A percentile compares a stretch with the other conserved stretches of the same genome.
Evolutionary conservation across 1,284 basidiomycete species (phyloP).

Genomic region (Cryptococcus sp.): DNA sequence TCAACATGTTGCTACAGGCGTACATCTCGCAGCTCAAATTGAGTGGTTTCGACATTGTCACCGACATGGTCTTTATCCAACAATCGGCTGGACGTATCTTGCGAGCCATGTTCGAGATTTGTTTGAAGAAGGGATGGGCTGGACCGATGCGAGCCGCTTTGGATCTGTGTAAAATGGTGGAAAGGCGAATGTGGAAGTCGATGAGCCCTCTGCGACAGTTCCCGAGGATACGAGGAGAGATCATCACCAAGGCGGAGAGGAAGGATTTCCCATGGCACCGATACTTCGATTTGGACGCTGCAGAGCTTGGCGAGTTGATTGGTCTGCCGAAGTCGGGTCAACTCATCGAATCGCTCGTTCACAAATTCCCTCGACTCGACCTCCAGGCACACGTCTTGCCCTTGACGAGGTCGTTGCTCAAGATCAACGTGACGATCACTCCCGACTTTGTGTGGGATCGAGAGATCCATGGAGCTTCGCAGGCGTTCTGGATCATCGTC

Average conservation of each 20-base stretch:
- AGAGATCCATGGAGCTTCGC: slow-evolving; percentile 79
- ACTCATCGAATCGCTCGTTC: slow-evolving; percentile 88
- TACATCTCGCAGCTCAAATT: slow-evolving; percentile 94
- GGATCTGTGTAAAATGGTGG: slow-evolving; percentile 96
- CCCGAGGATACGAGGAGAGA: slow-evolving; percentile 60
- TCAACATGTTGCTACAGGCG: slow-evolving; percentile 92
- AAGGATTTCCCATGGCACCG: slow-evolving; percentile 99
- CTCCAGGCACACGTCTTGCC: slow-evolving; percentile 91
- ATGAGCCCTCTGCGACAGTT: slow-evolving; percentile 98
- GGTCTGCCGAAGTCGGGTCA: slow-evolving; percentile 88
- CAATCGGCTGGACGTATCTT: slow-evolving; percentile 90
- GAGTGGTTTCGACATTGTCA: slow-evolving; percentile 92
- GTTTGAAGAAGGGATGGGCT: slow-evolving; percentile 97
- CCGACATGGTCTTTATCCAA: slow-evolving; percentile 96
- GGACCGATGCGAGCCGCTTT: slow-evolving; percentile 84
- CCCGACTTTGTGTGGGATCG: slow-evolving; percentile 98
- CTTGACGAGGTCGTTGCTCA: slow-evolving; percentile 79
- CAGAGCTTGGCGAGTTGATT: slow-evolving; percentile 88
- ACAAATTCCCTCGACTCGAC: slow-evolving; percentile 92
- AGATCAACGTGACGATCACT: slow-evolving; percentile 82
- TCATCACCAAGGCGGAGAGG: slow-evolving; percentile 87
- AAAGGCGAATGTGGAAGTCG: slow-evolving; percentile 89
- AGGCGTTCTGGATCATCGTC: slow-evolving; percentile 87
- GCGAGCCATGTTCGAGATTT: slow-evolving; percentile 97
- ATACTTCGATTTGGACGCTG: slow-evolving; percentile 84